Evolutionary conservation across 2,329 filamentous ascomycete species (phyloP).

Genomic region (Clonostachys rosea): DNA sequence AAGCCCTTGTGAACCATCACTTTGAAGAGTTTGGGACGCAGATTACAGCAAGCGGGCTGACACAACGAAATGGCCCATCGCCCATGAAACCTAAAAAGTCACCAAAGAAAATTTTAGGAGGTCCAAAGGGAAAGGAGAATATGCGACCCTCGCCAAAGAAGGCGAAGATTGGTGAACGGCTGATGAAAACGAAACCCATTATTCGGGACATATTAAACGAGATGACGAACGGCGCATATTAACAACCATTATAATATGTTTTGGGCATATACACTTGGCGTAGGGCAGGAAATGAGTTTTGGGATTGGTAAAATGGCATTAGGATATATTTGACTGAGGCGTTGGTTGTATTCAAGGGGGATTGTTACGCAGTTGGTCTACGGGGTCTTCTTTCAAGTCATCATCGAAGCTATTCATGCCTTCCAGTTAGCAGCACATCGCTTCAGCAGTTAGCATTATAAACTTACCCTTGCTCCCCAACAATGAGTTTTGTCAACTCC

Average conservation of each 20-base stretch:
- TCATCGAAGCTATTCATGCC: constrained; percentile 23
- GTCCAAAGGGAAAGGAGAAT: constrained; percentile 37
- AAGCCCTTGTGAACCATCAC: constrained; percentile 61
- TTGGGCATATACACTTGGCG: neutral
- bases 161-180: constrained; percentile 54
- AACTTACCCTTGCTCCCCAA: constrained; percentile 46
- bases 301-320: constrained; percentile 2
- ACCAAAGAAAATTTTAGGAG: constrained; percentile 5
- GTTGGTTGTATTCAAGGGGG: neutral
- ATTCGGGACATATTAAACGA: constrained; percentile 78
- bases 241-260: neutral
- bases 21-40: constrained; percentile 58
- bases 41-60: constrained; percentile 24
- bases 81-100: constrained; percentile 14
- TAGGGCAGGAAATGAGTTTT: neutral
- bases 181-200: constrained; percentile 62
- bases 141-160: constrained; percentile 43
- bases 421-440: neutral
- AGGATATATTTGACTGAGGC: neutral
- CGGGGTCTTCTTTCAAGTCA: constrained; percentile 12
- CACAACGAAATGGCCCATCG: constrained; percentile 15
- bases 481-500: constrained; percentile 51
- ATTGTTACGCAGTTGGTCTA: constrained; percentile 11
- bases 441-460: neutral
- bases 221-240: constrained; percentile 41